Conservation (phyloP, 1,284 basidiomycete species). For the Volvariella volvacea region DNA sequence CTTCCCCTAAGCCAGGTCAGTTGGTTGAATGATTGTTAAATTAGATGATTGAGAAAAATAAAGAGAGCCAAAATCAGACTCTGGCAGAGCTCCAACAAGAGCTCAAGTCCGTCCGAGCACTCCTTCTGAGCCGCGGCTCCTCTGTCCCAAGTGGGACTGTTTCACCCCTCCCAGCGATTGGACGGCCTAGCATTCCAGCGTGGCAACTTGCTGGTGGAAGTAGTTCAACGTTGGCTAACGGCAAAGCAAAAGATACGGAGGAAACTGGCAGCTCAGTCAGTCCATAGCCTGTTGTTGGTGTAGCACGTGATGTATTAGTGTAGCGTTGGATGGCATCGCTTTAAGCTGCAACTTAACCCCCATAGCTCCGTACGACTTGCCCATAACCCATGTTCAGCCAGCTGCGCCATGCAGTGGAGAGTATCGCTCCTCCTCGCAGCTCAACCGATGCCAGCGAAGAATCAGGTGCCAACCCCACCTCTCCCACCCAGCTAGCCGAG, state of each 20-base stretch:
- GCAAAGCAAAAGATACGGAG: conserved; percentile 43
- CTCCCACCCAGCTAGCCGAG: conserved; percentile 51
- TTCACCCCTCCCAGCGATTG: conserved; percentile 40
- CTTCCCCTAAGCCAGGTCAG: too few species aligned
- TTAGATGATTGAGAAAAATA: conserved; percentile 97
- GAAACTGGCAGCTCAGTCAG: conserved; percentile 8
- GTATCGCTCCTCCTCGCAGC: conserved; percentile 35
- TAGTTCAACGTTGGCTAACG: conserved; percentile 19
- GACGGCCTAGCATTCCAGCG: conserved; percentile 76
- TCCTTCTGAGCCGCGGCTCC: conserved; percentile 80
- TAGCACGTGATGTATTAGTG: conserved; percentile 8
- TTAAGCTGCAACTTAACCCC: conserved; percentile 1
- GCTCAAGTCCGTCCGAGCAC: conserved; percentile 89
- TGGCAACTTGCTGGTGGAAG: conserved; percentile 56
- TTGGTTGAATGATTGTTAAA: conserved; percentile 1
- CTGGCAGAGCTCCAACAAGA: conserved; percentile 88
- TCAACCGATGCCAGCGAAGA: conserved; percentile 25
- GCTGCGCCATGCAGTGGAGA: conserved; percentile 54
- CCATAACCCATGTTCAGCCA: conserved; percentile 53
- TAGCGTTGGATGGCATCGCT: conserved; percentile 6
- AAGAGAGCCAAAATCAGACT: conserved; percentile 74
- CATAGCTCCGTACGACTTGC: background rate
- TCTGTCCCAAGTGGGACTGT: conserved; percentile 39
- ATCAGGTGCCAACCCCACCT: conserved; percentile 9
- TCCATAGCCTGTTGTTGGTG: too few species aligned